phyloP scores from a whole-genome alignment of 306 rosid species.

The Amphicarpaea edgeworthii region DNA sequence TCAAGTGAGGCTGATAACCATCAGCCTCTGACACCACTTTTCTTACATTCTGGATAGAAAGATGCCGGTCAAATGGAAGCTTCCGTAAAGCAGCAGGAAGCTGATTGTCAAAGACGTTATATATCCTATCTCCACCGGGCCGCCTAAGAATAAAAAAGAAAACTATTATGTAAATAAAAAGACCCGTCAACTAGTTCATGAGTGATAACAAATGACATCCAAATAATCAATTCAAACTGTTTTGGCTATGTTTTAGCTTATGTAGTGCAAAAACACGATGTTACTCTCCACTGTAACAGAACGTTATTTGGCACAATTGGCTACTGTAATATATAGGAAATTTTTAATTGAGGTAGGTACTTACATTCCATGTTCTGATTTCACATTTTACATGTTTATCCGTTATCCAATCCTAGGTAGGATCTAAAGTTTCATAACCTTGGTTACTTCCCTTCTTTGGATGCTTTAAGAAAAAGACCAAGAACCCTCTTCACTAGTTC shows the following conservation, averaged over 20 bases:
- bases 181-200: constrained; percentile 7
- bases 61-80: constrained; percentile 97
- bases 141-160: constrained; percentile 60
- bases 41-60: constrained; percentile 84
- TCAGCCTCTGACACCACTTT: constrained; percentile 96
- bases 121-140: constrained; percentile 89
- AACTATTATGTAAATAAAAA: constrained; percentile 8
- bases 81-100: constrained; percentile 96
- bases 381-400: not conserved
- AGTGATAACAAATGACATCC: constrained; percentile 17
- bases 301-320: not conserved
- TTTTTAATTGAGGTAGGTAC: not conserved
- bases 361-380: not conserved
- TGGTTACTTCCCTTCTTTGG: not conserved
- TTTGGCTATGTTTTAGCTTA: constrained; percentile 17
- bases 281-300: not conserved
- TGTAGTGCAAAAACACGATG: not conserved
- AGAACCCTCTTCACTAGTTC: not conserved
- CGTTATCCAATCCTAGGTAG: not conserved
- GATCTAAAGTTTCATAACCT: constrained; percentile 8
- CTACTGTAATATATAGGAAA: not conserved
- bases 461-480: not conserved
- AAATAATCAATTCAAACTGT: constrained; percentile 24
- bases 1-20: constrained; percentile 98
- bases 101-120: constrained; percentile 71